Conservation (phyloP, 495 filamentous ascomycete species). For the Hypoxylon perforatum region DNA sequence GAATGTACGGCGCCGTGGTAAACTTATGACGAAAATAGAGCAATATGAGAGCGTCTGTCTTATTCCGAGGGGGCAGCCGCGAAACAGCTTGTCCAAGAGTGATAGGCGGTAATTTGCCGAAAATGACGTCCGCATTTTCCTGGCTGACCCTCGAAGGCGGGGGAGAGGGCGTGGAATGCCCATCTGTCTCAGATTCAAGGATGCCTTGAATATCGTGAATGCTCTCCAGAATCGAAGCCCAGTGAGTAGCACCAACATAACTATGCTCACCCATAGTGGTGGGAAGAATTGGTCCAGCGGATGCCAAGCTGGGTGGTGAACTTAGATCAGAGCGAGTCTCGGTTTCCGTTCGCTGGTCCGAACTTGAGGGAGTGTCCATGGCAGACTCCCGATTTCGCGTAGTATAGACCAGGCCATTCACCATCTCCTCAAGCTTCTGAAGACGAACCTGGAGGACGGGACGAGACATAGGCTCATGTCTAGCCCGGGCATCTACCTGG, state of each 20-base stretch:
- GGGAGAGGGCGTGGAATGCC: constrained; percentile 35
- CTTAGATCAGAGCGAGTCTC: constrained; percentile 38
- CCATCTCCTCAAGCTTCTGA: constrained; percentile 61
- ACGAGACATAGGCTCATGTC: constrained; percentile 41
- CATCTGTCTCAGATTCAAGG: constrained; percentile 47
- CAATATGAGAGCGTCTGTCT: constrained; percentile 55
- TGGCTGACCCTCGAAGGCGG: constrained; percentile 29
- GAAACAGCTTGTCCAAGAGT: constrained; percentile 51
- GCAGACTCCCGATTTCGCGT: constrained; percentile 27
- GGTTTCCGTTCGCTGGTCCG: constrained; percentile 34
- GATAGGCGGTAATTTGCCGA: constrained; percentile 39
- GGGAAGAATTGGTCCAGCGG: constrained; percentile 37
- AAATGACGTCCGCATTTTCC: constrained; percentile 40
- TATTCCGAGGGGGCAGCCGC: constrained; percentile 50
- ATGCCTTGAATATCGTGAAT: constrained; percentile 50
- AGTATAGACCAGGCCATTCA: constrained; percentile 53
- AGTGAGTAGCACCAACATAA: constrained; percentile 61
- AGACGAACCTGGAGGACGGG: constrained; percentile 57
- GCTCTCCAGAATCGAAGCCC: constrained; percentile 61
- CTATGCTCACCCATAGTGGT: constrained; percentile 39
- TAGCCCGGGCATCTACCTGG: constrained; percentile 38
- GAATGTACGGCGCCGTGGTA: constrained; percentile 49
- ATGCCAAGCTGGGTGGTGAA: constrained; percentile 35
- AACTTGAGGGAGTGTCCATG: constrained; percentile 37
- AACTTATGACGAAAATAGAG: constrained; percentile 58